These are phyloP conservation scores for Mycena olivaceomarginata DNA, from an alignment of 768 basidiomycete species.

Conservation along the genomic window DNA sequence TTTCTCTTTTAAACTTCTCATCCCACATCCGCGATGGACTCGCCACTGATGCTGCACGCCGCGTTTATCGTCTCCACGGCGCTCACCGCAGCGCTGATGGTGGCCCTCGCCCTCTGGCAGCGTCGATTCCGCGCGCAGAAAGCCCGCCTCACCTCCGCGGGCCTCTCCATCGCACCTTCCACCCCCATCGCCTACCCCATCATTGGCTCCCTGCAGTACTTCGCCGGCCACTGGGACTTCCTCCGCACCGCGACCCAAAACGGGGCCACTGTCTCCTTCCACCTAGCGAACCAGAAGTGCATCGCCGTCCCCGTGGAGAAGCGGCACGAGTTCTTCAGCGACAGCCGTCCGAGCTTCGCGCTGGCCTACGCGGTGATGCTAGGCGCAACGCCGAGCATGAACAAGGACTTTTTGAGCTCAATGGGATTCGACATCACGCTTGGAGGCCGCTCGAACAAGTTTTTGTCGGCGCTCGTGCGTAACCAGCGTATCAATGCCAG, in stretches of 20 bases:
- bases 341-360: background rate
- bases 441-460: background rate
- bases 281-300: background rate
- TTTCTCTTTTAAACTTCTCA: no score
- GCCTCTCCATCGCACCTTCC: background rate
- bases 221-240: slow-evolving; percentile 31
- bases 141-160: no score
- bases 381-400: background rate
- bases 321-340: background rate
- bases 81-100: background rate
- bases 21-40: no score
- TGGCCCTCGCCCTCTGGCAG: background rate
- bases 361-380: background rate
- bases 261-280: background rate
- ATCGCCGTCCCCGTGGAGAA: slow-evolving; percentile 1
- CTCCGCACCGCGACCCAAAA: slow-evolving; percentile 12
- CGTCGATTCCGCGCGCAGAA: background rate
- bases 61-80: background rate
- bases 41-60: background rate
- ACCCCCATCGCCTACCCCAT: slow-evolving; percentile 22
- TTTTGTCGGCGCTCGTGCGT: background rate
- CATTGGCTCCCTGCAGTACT: slow-evolving; percentile 30
- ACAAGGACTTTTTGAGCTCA: background rate
- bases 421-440: slow-evolving; percentile 4
- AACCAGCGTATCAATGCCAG: background rate